These are phyloP conservation scores for Ophiostoma populinum DNA, from an alignment of 2,329 filamentous ascomycete species.

Conservation along the genomic window DNA sequence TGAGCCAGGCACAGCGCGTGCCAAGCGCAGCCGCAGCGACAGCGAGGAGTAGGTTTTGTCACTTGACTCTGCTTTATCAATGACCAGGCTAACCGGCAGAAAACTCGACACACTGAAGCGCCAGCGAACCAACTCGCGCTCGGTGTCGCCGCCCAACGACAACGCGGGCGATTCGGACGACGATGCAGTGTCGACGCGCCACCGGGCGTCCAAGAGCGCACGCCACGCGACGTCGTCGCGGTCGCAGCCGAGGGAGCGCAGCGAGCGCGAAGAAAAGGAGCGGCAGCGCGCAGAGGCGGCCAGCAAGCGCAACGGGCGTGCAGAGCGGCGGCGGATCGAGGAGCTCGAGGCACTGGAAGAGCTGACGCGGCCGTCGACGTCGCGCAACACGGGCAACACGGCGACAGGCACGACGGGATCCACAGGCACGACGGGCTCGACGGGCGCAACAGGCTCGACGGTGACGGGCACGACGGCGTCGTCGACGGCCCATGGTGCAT, in stretches of 20 bases:
- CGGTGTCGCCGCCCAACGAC: conserved; percentile 41
- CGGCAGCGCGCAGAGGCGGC: conserved; percentile 55
- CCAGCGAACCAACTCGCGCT: conserved; percentile 66
- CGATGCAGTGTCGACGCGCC: conserved; percentile 33
- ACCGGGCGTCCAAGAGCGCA: conserved; percentile 39
- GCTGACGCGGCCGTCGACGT: conserved; percentile 20
- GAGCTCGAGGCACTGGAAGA: conserved; percentile 9
- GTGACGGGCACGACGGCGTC: too few species aligned
- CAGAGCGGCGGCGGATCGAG: conserved; percentile 65
- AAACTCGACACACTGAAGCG: conserved; percentile 58
- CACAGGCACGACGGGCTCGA: conserved; percentile 21
- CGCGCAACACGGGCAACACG: conserved; percentile 28
- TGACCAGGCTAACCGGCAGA: conserved; percentile 25
- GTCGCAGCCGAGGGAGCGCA: conserved; percentile 36
- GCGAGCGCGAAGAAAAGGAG: conserved; percentile 59
- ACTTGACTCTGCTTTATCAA: neutral
- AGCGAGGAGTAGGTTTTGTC: conserved; percentile 71
- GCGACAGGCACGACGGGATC: conserved; percentile 30
- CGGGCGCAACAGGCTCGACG: too few species aligned
- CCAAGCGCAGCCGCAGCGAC: conserved; percentile 74
- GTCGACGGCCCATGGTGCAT: too few species aligned
- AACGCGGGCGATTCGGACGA: conserved; percentile 55
- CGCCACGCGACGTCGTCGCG: conserved; percentile 26
- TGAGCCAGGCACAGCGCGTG: conserved; percentile 40
- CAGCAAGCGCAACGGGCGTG: conserved; percentile 64